Percentiles rank a stretch among this genome's conserved stretches.
Conservation (phyloP, 2,329 filamentous ascomycete genomes). For the Fonsecaea pugnacius region DNA sequence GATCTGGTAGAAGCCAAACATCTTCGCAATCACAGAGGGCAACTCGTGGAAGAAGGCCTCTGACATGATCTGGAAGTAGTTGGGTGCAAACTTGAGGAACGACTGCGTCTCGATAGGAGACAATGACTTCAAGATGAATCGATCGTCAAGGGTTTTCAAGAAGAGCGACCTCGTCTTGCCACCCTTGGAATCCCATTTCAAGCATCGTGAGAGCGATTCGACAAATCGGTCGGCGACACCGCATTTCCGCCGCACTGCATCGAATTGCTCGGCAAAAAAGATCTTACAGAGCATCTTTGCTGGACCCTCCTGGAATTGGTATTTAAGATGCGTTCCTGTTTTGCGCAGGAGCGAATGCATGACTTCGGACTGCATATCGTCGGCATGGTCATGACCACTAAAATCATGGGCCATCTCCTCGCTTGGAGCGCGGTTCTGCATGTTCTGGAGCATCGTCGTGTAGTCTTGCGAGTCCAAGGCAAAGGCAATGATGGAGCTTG, state of each 20-base stretch:
- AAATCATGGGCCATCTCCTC: conserved; percentile 44
- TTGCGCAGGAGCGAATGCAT: conserved; percentile 82
- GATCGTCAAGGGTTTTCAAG: conserved; percentile 92
- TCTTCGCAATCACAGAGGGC: conserved; percentile 96
- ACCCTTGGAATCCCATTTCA: conserved; percentile 97
- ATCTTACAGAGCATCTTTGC: conserved; percentile 98
- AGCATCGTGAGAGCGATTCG: conserved; percentile 89
- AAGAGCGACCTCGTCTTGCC: conserved; percentile 98
- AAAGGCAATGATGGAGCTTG: conserved; percentile 92
- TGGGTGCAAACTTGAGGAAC: conserved; percentile 92
- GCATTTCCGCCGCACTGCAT: conserved; percentile 89
- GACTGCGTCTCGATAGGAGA: conserved; percentile 90
- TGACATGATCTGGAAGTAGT: conserved; percentile 97
- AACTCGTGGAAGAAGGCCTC: conserved; percentile 94
- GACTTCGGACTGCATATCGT: conserved; percentile 69
- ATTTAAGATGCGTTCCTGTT: conserved; percentile 91
- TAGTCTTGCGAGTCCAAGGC: conserved; percentile 89
- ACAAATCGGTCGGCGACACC: conserved; percentile 92
- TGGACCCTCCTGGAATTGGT: conserved; percentile 91
- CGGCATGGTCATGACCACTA: conserved; percentile 27
- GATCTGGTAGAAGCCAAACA: conserved; percentile 97
- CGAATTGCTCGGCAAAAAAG: conserved; percentile 97
- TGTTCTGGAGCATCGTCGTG: conserved; percentile 69
- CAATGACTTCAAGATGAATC: conserved; percentile 88
- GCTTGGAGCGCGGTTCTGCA: conserved; percentile 39